Evolutionary conservation across 257 asterid genomes (phyloP).

Genomic region (Ilex aquifolium): DNA sequence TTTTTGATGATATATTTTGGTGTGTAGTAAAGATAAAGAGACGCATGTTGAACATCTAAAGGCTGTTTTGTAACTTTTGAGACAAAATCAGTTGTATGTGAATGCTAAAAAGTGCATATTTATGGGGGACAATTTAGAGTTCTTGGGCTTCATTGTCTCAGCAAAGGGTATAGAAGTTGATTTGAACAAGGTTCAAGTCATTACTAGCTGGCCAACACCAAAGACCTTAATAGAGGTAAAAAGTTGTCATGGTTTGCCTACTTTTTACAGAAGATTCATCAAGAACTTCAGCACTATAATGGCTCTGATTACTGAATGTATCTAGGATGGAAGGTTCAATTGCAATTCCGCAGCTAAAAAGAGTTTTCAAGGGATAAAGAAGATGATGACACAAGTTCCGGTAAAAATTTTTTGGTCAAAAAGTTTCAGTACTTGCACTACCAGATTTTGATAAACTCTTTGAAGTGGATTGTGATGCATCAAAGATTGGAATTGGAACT

Average conservation of each 20-base stretch:
- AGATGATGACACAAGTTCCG: background rate
- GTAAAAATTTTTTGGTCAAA: background rate
- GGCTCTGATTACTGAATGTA: background rate
- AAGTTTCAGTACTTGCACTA: too few species aligned
- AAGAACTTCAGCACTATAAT: background rate
- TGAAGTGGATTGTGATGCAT: background rate
- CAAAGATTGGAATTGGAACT: background rate
- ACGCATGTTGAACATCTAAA: too few species aligned
- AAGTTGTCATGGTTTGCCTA: background rate
- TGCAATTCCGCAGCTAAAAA: background rate
- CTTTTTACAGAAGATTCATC: too few species aligned
- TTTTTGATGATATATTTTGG: background rate
- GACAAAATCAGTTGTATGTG: too few species aligned
- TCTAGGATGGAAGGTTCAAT: background rate
- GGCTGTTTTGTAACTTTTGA: too few species aligned
- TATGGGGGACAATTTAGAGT: too few species aligned
- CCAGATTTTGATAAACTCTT: background rate
- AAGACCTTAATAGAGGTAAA: background rate
- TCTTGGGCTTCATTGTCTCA: background rate
- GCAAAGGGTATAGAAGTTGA: background rate
- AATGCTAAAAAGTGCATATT: too few species aligned
- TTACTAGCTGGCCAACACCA: background rate
- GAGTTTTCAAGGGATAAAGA: background rate
- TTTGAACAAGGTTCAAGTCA: background rate
- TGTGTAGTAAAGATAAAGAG: too few species aligned